phyloP scores from a whole-genome alignment of 129 eudicot genomes.

The Calendula officinalis region DNA sequence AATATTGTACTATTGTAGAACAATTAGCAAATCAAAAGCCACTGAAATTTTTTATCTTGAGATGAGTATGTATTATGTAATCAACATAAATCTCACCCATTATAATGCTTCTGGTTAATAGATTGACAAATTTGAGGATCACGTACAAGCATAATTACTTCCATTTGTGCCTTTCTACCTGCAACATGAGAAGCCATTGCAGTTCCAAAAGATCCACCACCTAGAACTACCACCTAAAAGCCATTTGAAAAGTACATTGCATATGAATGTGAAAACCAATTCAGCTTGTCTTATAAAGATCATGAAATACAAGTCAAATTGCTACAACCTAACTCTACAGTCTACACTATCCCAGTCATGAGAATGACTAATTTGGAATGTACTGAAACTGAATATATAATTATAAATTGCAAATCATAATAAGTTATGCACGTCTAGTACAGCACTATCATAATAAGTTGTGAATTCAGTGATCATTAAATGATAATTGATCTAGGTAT shows the following conservation, averaged over 20 bases:
- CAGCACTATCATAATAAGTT: conserved; percentile 5
- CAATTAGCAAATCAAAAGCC: neutral
- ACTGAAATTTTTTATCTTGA: neutral
- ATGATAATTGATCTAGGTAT: neutral
- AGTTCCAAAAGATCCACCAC: conserved; percentile 99
- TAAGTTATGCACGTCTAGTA: neutral
- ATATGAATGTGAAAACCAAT: conserved; percentile 18
- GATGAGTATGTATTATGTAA: conserved; percentile 8
- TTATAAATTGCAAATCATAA: neutral
- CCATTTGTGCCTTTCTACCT: conserved; percentile 65
- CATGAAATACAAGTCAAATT: too few species aligned
- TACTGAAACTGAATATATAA: conserved; percentile 1
- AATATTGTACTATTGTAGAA: conserved; percentile 3
- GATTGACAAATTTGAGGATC: conserved; percentile 82
- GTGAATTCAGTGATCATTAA: conserved; percentile 3
- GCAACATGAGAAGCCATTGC: conserved; percentile 99
- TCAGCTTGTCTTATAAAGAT: conserved; percentile 5
- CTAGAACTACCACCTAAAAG: conserved; percentile 83
- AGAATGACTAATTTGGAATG: conserved; percentile 5
- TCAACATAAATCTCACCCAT: conserved; percentile 45
- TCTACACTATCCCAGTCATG: too few species aligned
- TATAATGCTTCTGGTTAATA: conserved; percentile 63
- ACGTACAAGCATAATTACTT: conserved; percentile 85
- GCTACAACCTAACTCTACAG: too few species aligned
- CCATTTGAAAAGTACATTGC: conserved; percentile 22